Percentiles rank a stretch among this genome's conserved stretches.
These are phyloP conservation scores for Syzygium aqueum DNA, from an alignment of 345 rosid genomes.

Conservation along the genomic window DNA sequence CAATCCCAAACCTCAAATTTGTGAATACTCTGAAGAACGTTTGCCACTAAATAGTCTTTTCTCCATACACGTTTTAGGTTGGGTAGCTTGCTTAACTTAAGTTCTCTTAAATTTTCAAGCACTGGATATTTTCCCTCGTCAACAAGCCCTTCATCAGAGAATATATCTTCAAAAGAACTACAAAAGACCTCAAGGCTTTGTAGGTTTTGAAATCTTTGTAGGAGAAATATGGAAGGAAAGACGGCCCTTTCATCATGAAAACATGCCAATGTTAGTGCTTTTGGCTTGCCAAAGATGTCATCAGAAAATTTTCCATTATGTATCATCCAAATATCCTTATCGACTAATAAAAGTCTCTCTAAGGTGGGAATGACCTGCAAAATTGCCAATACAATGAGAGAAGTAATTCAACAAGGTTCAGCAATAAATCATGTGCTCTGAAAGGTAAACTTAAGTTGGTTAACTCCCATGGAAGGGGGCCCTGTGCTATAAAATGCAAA, in stretches of 20 bases:
- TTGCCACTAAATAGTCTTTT: not conserved
- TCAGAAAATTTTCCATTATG: not conserved
- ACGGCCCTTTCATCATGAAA: not conserved
- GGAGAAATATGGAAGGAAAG: not conserved
- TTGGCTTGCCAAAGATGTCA: not conserved
- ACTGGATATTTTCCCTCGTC: fast-evolving
- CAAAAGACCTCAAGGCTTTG: not conserved
- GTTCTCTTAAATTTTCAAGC: not conserved
- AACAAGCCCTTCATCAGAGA: not conserved
- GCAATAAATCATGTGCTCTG: too few relatives aligned
- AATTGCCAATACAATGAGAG: too few relatives aligned
- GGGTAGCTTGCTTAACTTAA: not conserved
- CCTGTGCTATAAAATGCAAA: too few relatives aligned
- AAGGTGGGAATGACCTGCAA: too few relatives aligned
- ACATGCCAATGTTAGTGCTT: not conserved
- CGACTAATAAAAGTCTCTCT: too few relatives aligned
- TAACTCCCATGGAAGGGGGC: too few relatives aligned
- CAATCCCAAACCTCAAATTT: not conserved
- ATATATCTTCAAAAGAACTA: not conserved
- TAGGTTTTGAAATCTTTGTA: not conserved
- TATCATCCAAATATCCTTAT: not conserved
- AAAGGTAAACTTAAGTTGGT: too few relatives aligned
- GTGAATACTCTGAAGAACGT: not conserved
- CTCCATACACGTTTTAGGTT: not conserved
- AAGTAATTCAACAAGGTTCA: too few relatives aligned